A percentile compares a stretch with the other conserved stretches of the same genome.
phyloP scores from a whole-genome alignment of 495 filamentous ascomycete genomes.

The Aspergillus haitiensis region DNA sequence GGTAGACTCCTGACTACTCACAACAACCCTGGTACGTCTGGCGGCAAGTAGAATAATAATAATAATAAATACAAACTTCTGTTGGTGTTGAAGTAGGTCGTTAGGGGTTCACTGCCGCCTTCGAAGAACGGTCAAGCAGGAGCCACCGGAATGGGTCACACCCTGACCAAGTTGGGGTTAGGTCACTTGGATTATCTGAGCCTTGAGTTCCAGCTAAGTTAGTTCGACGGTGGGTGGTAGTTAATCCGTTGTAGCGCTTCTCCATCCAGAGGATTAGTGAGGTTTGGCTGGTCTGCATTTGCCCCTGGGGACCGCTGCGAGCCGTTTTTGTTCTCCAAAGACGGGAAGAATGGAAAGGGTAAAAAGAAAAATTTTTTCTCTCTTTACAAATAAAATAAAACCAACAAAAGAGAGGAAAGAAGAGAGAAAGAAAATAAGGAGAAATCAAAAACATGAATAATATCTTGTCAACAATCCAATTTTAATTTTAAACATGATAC shows the following conservation, averaged over 20 bases:
- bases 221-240: neutral
- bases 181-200: slow-evolving; percentile 1
- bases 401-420: slow-evolving; percentile 4
- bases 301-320: neutral
- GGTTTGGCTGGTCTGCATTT: slow-evolving; percentile 5
- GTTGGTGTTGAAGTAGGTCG: neutral
- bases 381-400: neutral
- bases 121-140: neutral
- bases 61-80: no score
- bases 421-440: neutral
- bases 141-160: slow-evolving; percentile 6
- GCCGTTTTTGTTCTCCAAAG: neutral
- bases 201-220: slow-evolving; percentile 12
- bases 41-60: no score
- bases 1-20: no score
- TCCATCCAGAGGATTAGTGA: neutral
- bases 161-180: slow-evolving; percentile 7
- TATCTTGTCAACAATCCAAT: no score
- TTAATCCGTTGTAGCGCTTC: neutral
- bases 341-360: neutral
- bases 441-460: neutral
- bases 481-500: no score
- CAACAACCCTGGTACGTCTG: no score
- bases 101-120: slow-evolving; percentile 5
- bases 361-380: no score